phyloP scores from a whole-genome alignment of 306 rosid species.

The Prunus salicina region DNA sequence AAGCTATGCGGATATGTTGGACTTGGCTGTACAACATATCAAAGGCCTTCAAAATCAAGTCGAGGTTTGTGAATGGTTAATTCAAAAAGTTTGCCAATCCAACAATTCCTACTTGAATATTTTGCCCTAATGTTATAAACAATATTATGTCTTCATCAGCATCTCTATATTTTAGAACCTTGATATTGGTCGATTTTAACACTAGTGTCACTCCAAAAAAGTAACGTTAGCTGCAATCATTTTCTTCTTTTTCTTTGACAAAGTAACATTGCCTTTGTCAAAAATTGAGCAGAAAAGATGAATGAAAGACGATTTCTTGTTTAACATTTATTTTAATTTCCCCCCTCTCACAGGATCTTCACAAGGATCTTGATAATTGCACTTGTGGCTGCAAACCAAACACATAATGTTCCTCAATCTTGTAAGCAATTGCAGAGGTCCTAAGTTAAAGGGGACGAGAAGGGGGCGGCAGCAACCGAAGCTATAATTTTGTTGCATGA shows the following conservation, averaged over 20 bases:
- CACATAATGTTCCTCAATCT: conserved; percentile 15
- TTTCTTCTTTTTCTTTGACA: neutral
- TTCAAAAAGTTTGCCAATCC: neutral
- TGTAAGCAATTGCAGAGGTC: conserved; percentile 7
- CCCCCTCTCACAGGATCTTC: conserved; percentile 56
- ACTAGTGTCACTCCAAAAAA: neutral
- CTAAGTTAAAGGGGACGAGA: neutral
- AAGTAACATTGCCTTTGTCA: too few species aligned
- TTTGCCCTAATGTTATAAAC: too few species aligned
- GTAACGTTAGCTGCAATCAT: neutral
- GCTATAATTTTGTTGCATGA: conserved; percentile 37
- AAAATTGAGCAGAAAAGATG: neutral
- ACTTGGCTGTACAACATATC: conserved; percentile 95
- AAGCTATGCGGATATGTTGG: conserved; percentile 96
- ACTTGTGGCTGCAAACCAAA: conserved; percentile 71
- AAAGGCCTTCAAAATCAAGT: conserved; percentile 93
- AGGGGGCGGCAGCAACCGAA: conserved; percentile 20
- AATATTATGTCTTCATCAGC: too few species aligned
- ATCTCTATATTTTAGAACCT: too few species aligned
- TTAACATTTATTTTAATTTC: neutral
- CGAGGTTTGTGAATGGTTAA: conserved; percentile 52
- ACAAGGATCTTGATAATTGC: conserved; percentile 70
- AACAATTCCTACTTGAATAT: neutral
- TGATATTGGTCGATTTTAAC: neutral
- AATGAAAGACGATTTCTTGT: neutral